Percentiles rank a stretch among this genome's conserved stretches.
Conservation (phyloP, 805 yeast genomes). For the Clavispora santaluciae region DNA sequence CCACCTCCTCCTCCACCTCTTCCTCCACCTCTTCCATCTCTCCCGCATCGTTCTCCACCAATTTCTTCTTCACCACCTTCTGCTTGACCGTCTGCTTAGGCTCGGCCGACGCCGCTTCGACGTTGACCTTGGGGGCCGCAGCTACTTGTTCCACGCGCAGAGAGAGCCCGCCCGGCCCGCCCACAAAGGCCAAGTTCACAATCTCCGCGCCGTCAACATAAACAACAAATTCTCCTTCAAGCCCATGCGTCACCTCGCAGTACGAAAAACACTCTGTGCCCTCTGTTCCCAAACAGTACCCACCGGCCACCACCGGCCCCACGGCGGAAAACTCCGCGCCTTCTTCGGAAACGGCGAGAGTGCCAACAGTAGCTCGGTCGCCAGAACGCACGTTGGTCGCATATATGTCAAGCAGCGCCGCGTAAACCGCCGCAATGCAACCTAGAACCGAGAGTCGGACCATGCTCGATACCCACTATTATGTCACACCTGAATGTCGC, state of each 20-base stretch:
- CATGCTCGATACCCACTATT: not conserved
- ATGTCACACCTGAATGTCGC: not conserved
- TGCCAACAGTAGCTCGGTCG: conserved; percentile 10
- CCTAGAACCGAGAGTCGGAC: not conserved
- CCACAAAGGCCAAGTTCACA: conserved; percentile 3
- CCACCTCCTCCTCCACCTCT: conserved; percentile 20
- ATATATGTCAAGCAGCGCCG: not conserved
- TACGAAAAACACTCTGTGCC: conserved; percentile 29
- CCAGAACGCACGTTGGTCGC: not conserved
- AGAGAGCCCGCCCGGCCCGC: conserved; percentile 1
- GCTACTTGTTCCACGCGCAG: conserved; percentile 3
- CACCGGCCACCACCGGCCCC: conserved; percentile 5
- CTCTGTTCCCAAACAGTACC: conserved; percentile 32
- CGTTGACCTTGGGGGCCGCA: conserved; percentile 25
- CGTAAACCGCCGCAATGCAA: not conserved
- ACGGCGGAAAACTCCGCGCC: conserved; percentile 2
- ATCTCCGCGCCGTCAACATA: conserved; percentile 3
- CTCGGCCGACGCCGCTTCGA: conserved; percentile 17
- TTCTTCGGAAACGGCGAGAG: conserved; percentile 5
- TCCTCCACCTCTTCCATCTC: conserved; percentile 19
- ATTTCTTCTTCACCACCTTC: conserved; percentile 15
- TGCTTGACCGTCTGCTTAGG: conserved; percentile 9
- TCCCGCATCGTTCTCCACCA: conserved; percentile 20
- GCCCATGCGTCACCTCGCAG: conserved; percentile 3
- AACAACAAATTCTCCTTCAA: conserved; percentile 10